Conservation (phyloP, 768 basidiomycete species). For the Lanmaoa rubissima region DNA sequence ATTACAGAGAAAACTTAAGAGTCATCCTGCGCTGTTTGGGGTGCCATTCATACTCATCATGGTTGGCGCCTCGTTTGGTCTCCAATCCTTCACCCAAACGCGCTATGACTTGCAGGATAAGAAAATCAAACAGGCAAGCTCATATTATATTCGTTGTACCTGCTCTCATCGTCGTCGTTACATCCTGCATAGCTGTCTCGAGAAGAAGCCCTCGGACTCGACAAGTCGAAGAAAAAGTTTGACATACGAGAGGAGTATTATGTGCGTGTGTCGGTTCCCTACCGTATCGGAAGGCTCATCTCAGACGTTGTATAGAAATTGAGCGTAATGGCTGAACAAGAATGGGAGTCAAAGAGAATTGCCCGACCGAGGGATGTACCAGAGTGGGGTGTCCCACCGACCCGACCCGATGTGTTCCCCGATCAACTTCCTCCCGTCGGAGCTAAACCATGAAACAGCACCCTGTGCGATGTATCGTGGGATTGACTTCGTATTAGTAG, state of each 20-base stretch:
- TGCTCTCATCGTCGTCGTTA: background rate
- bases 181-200: constrained; percentile 52
- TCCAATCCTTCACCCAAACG: constrained; percentile 83
- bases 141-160: no score
- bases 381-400: constrained; percentile 88
- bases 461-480: background rate
- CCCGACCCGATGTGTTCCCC: constrained; percentile 31
- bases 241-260: constrained; percentile 97
- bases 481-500: background rate
- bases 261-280: constrained; percentile 49
- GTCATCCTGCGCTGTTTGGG: constrained; percentile 75
- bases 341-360: constrained; percentile 89
- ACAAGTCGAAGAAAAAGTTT: constrained; percentile 71
- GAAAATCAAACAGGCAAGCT: constrained; percentile 66
- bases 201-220: constrained; percentile 75
- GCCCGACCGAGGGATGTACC: constrained; percentile 82
- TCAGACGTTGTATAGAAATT: constrained; percentile 44
- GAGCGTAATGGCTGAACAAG: constrained; percentile 57
- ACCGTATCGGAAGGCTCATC: background rate
- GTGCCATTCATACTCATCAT: constrained; percentile 83
- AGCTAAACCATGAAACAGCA: background rate
- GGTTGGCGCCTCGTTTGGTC: constrained; percentile 81
- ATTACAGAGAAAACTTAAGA: constrained; percentile 43
- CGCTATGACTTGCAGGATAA: constrained; percentile 87
- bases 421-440: constrained; percentile 16